Evolutionary conservation across 352 stramenopile species (phyloP), one percentile per base, ranked within the genome.

Genomic region (Pythium grandisporangium): DNA sequence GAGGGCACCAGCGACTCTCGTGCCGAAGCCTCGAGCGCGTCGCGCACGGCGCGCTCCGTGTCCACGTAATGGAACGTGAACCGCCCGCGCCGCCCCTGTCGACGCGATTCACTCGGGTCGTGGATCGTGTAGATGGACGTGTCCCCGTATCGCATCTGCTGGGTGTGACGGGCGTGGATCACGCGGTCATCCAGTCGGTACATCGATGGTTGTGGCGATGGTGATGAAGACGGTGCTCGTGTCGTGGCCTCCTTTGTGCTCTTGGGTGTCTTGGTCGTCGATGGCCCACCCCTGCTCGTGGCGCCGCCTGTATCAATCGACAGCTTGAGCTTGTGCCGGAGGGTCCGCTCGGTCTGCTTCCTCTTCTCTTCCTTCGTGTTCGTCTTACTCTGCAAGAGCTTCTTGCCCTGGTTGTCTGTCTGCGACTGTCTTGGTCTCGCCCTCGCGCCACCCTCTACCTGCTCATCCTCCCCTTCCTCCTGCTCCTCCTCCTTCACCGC

Each of bases 181-280:
- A 84, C 50, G 20, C 79, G 57, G 40, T 84, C 66, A 41, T 84
- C 71, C 7, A 84, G 51, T 5, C 66, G 41, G 30, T 72, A 82
- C 19, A 51, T 34, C 46, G 12, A 17, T 11, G 30, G 8, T 14
- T 30, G 29, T 29, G 17, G 13, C 6, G 34, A 12, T 3, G 22
- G 13, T 23, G 27, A 6, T 12, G 6, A 12, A 16, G 14, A 13
- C 42, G 11, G 7, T 21, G 37, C 23, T 42, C 10, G 0, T 13
- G n/a, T 22, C 14, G 7, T 22, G 29, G 26, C 10, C 29, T 16
- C 10, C 37, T 13, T 33, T 20, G 22, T 36, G 10, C 21, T 50
- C n/a, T 14, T 53, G 10, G 8, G 23, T 26, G 8, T 48, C 22
- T n/a, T 24, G 5, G 4, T 29, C 16, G n/a, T n/a, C n/a, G n/a